These are phyloP conservation scores for Aspergillus intermedius DNA, from an alignment of 2,329 filamentous ascomycete species.

Conservation along the genomic window DNA sequence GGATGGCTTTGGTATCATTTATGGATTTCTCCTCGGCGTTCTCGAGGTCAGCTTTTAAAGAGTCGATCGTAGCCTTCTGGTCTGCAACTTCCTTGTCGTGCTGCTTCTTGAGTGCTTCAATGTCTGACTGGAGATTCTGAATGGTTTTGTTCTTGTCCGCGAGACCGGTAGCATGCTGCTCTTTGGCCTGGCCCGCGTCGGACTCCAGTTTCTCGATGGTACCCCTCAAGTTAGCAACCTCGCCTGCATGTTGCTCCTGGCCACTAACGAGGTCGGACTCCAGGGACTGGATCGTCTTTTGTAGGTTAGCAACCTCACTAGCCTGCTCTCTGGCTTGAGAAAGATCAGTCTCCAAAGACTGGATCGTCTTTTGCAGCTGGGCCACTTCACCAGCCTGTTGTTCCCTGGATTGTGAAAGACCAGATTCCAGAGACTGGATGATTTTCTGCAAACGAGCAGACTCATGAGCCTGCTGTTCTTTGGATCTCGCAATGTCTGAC, in stretches of 20 bases:
- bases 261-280: slow-evolving; percentile 45
- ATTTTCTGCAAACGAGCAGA: slow-evolving; percentile 54
- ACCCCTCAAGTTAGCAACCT: slow-evolving; percentile 51
- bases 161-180: slow-evolving; percentile 50
- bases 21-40: slow-evolving; percentile 45
- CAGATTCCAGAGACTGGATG: slow-evolving; percentile 52
- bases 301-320: slow-evolving; percentile 55
- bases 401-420: slow-evolving; percentile 43
- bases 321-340: slow-evolving; percentile 56
- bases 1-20: slow-evolving; percentile 54
- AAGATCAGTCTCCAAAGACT: slow-evolving; percentile 47
- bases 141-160: slow-evolving; percentile 55
- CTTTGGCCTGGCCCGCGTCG: slow-evolving; percentile 25
- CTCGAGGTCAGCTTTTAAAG: slow-evolving; percentile 44
- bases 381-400: slow-evolving; percentile 52
- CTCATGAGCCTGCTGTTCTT: slow-evolving; percentile 55
- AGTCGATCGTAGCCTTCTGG: slow-evolving; percentile 51
- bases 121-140: slow-evolving; percentile 47
- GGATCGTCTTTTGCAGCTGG: slow-evolving; percentile 49
- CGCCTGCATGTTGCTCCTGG: slow-evolving; percentile 46
- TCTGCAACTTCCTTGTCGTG: slow-evolving; percentile 56
- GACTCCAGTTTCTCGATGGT: slow-evolving; percentile 53
- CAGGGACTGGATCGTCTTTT: slow-evolving; percentile 53
- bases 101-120: slow-evolving; percentile 52
- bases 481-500: slow-evolving; percentile 44